Base-by-base conservation (phyloP, 495 filamentous ascomycete species). In the Xylaria telfairii region DNA sequence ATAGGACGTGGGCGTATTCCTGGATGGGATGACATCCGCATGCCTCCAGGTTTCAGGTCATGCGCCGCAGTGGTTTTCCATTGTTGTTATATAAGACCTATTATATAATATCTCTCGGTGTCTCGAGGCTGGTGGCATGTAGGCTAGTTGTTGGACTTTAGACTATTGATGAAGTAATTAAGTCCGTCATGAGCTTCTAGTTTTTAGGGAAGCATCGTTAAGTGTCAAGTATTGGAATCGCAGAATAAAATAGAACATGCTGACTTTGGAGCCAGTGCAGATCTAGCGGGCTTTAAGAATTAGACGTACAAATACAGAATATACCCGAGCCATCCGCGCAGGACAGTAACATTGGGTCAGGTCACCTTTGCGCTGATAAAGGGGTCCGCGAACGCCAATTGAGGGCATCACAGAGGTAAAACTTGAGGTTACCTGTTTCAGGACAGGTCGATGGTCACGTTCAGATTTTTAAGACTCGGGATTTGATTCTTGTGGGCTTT, bases 41-140 rank as follows among this genome's bases (percentile, higher is more conserved):
- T 57, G 41, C 34, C 32, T 42, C 21, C 49, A 39, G 32, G 67
- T 69, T 69, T 63, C 67, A 63, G 59, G 57, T 63, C 2, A 5
- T 69, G 67, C 21, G 46, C n/a, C 53, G 53, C 37, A 9, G 26
- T 61, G 28, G 7, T 41, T 47, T 41, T 21, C 46, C 34, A 44
- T 44, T n/a, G 13, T 46, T 46, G 37, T 42, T 19, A 47, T 64
- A 64, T 64, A 34, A 42, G n/a, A 10, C 17, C 21, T n/a, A 8
- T 8, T 37, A 37, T 37, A 8, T 37, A 26, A 26, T 21, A 12
- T 34, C 56, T 34, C 56, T 37, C 30, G 56, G 47, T 53, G 34
- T 54, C 30, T 41, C 19, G 19, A 39, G 21, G 47, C 24, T 37
- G 19, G 21, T 30, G 19, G 44, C 19, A 19, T 51, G 1, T 53